A percentile compares a stretch with the other conserved stretches of the same genome.
phyloP scores from a whole-genome alignment of 306 rosid species.

The Vigna nakashimae region DNA sequence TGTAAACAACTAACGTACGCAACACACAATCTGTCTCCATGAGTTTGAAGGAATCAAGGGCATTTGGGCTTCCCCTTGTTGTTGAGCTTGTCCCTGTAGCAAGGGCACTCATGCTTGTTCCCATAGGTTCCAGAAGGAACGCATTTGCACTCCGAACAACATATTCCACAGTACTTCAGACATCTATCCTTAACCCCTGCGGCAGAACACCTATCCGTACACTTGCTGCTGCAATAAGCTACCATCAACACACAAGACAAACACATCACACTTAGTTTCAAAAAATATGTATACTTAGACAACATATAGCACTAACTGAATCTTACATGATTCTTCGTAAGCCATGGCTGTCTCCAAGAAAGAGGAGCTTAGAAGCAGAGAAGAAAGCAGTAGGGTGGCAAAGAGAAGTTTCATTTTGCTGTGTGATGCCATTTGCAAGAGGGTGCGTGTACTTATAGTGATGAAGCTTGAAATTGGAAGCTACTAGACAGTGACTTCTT shows the following conservation, averaged over 20 bases:
- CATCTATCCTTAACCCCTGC: slow-evolving; percentile 74
- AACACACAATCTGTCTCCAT: not conserved
- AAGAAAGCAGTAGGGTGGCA: slow-evolving; percentile 50
- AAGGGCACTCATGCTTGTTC: slow-evolving; percentile 84
- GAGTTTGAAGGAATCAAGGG: slow-evolving; percentile 51
- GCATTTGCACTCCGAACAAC: slow-evolving; percentile 75
- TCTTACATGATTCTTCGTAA: slow-evolving; percentile 49
- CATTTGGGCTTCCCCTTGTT: slow-evolving; percentile 72
- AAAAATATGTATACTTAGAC: not conserved
- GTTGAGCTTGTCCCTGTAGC: slow-evolving; percentile 74
- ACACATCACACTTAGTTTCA: not conserved
- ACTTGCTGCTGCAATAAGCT: slow-evolving; percentile 59
- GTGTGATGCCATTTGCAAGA: slow-evolving; percentile 26
- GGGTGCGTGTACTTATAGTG: slow-evolving; percentile 29
- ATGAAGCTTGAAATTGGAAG: not conserved
- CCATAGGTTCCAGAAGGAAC: slow-evolving; percentile 87
- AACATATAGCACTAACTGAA: not conserved
- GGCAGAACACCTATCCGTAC: slow-evolving; percentile 58
- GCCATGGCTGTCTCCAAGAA: slow-evolving; percentile 52
- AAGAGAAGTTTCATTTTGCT: slow-evolving; percentile 55
- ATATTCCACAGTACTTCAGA: slow-evolving; percentile 70
- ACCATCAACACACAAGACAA: not conserved
- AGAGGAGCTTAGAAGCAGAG: slow-evolving; percentile 59
- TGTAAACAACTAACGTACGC: not conserved
- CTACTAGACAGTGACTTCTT: not conserved